These are phyloP conservation scores for Lithohypha guttulata DNA, from an alignment of 2,329 filamentous ascomycete species.

Conservation along the genomic window DNA sequence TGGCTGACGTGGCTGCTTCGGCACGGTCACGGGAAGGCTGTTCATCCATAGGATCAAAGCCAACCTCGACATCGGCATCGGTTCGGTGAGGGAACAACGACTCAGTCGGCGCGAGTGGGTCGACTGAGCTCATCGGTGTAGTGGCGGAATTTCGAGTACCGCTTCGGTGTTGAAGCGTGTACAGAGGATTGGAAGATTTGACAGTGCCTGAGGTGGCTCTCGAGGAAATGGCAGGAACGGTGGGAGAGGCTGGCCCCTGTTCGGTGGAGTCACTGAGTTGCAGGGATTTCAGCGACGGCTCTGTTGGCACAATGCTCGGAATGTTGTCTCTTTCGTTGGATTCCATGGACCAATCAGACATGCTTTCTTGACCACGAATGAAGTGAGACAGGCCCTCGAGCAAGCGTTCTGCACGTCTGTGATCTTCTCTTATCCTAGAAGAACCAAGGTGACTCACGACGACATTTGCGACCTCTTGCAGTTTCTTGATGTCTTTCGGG, in stretches of 20 bases:
- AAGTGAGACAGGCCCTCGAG: slow-evolving; percentile 45
- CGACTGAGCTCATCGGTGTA: background rate
- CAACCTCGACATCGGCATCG: slow-evolving; percentile 1
- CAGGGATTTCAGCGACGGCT: background rate
- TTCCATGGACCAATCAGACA: slow-evolving; percentile 2
- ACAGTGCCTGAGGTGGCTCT: background rate
- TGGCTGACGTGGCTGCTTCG: background rate
- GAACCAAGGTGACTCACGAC: slow-evolving; percentile 52
- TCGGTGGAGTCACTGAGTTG: background rate
- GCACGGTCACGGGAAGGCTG: background rate
- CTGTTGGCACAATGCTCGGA: background rate
- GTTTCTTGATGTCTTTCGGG: slow-evolving; percentile 43
- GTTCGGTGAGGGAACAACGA: too few species aligned
- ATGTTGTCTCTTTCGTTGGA: background rate
- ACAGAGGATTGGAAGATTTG: too few species aligned
- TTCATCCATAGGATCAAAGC: background rate
- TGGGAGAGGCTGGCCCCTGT: background rate
- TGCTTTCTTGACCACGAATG: slow-evolving; percentile 30
- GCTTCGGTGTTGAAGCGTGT: background rate
- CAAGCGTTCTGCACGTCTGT: slow-evolving; percentile 43
- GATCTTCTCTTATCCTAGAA: slow-evolving; percentile 41
- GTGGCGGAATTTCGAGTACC: background rate
- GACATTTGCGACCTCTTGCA: slow-evolving; percentile 45
- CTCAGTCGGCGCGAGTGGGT: background rate
- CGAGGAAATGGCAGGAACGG: background rate